Base-by-base conservation (phyloP, 139 green algal genomes). In the Parachlorella kessleri region DNA sequence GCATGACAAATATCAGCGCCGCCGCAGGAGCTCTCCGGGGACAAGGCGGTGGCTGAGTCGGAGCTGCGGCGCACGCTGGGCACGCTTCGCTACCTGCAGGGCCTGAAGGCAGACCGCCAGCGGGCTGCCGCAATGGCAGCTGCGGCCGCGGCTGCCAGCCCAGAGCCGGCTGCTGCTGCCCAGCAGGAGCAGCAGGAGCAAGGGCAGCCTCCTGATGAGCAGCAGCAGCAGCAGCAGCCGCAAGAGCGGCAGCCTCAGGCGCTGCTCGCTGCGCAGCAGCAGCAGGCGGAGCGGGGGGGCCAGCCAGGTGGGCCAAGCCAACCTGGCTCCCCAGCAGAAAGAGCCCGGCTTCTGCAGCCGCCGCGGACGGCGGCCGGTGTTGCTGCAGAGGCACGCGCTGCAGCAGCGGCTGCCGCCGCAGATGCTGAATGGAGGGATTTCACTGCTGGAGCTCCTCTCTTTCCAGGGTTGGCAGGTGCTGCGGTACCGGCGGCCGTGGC, bases 31-130 rank as follows among this genome's bases (percentile, higher is more conserved):
- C 85, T 97, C 33, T 84, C 70, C 5, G 65, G 78, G 21, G 94
- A 97, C 55, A 85, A 85, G 48, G 75, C 85, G 3, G 53, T 83
- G 9, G 87, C 90, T 26, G 80, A 93, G 41, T 82, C 69, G 21
- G 89, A 96, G 39, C 83, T 98, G 36, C 39, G 36, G 1, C 68
- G 76, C 30, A 78, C 72, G 54, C 79, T 93, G 73, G 87, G 88
- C 39, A 94, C 91, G 70, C 83, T 97, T 53, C 85, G 91, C 63
- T 98, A 97, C 87, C 86, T 98, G n/a, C 69, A 79, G 3, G 39
- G 23, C 9, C 38, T 82, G 35, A 55, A 66, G 26, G 53, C 36
- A 14, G 66, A 41, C 66, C 66, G n/a, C 32, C 28, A 72, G 10
- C n/a, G 66, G 32, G 66, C 48, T 28, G 48, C n/a, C 33, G 66